Percentiles rank a stretch among this genome's conserved stretches.
These are phyloP conservation scores for Coprinopsis strossmayeri DNA, from an alignment of 768 basidiomycete genomes.

Conservation along the genomic window DNA sequence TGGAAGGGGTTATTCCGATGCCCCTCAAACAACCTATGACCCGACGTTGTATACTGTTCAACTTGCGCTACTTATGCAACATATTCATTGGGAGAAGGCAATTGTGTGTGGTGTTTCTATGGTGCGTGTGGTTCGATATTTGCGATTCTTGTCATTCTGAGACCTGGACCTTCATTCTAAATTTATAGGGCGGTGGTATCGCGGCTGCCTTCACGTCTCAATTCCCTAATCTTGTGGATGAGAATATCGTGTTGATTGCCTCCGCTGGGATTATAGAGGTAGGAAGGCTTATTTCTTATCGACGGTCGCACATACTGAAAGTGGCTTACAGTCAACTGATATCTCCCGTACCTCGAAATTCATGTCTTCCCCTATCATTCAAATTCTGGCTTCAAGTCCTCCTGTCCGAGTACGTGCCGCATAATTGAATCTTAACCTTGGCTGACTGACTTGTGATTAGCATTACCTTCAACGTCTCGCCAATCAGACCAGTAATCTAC, in stretches of 20 bases:
- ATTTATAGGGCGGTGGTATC: constrained; percentile 61
- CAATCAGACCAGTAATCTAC: constrained; percentile 19
- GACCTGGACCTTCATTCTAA: neutral
- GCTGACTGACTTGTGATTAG: constrained; percentile 20
- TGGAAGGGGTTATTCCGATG: constrained; percentile 79
- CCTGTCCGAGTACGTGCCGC: constrained; percentile 46
- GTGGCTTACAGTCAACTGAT: constrained; percentile 50
- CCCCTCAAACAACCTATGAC: constrained; percentile 65
- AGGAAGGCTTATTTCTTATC: constrained; percentile 10
- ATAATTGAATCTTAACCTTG: constrained; percentile 1
- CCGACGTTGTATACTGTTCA: constrained; percentile 62
- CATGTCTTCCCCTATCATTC: constrained; percentile 73
- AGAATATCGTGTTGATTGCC: constrained; percentile 60
- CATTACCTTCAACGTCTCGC: constrained; percentile 47
- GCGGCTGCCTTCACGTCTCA: constrained; percentile 63
- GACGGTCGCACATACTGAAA: neutral
- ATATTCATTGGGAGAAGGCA: constrained; percentile 65
- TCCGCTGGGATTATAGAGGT: constrained; percentile 68
- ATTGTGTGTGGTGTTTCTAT: constrained; percentile 69
- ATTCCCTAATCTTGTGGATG: constrained; percentile 66
- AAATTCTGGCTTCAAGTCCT: constrained; percentile 54
- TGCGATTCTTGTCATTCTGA: neutral
- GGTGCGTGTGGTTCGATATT: constrained; percentile 31
- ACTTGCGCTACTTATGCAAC: constrained; percentile 79
- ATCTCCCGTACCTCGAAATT: constrained; percentile 71